A percentile compares a stretch with the other conserved stretches of the same genome.
Evolutionary conservation across 768 basidiomycete genomes (phyloP).

Genomic region (Mycena sanguinolenta): DNA sequence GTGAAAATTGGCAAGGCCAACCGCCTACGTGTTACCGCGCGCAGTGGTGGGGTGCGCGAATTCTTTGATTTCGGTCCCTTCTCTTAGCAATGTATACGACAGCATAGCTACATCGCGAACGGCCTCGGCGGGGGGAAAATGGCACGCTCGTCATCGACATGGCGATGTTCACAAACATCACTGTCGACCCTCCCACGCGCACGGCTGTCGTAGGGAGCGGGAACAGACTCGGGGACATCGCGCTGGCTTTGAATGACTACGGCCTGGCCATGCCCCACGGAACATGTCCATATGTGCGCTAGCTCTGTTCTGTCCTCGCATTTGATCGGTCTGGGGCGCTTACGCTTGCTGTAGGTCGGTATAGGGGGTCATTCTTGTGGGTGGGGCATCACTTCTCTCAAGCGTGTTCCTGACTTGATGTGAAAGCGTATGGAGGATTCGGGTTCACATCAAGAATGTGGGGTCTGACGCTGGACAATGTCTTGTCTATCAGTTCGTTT

Average conservation of each 20-base stretch:
- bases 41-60: constrained; percentile 41
- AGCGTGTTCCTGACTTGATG: constrained; percentile 35
- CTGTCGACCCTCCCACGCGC: constrained; percentile 45
- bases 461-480: constrained; percentile 53
- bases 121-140: constrained; percentile 55
- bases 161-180: constrained; percentile 50
- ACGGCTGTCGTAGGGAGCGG: constrained; percentile 55
- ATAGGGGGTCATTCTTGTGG: constrained; percentile 60
- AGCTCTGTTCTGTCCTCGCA: neutral
- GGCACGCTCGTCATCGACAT: constrained; percentile 59
- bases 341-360: constrained; percentile 43
- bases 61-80: neutral
- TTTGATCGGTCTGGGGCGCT: neutral
- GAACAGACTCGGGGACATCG: constrained; percentile 55
- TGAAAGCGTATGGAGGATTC: constrained; percentile 47
- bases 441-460: constrained; percentile 53
- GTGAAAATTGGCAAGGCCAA: constrained; percentile 40
- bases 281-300: constrained; percentile 54
- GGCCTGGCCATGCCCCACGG: constrained; percentile 58
- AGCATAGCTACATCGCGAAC: constrained; percentile 61
- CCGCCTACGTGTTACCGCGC: constrained; percentile 37
- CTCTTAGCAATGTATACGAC: neutral
- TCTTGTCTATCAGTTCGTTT: constrained; percentile 39
- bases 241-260: constrained; percentile 49
- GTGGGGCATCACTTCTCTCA: constrained; percentile 4